These are phyloP conservation scores for Sphagnum magellanicum DNA, from an alignment of 228 moss, liverwort and hornwort species.

Conservation along the genomic window DNA sequence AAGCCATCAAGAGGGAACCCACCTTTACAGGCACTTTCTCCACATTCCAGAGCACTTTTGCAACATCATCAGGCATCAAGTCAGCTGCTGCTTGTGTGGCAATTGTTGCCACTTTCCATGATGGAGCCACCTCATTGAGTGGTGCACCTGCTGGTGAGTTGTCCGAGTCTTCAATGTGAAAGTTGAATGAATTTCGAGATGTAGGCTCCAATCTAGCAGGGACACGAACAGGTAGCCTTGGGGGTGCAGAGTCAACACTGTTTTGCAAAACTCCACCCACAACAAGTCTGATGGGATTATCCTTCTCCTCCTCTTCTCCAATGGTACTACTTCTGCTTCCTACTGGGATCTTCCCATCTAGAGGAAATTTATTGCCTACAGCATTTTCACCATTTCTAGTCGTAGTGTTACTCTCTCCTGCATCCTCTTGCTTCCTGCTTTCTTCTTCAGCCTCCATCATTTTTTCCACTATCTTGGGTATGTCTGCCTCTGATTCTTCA, in stretches of 20 bases:
- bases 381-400: conserved; percentile 50
- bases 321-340: conserved; percentile 25
- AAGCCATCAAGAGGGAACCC: conserved; percentile 7
- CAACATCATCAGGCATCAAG: conserved; percentile 97
- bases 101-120: conserved; percentile 91
- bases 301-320: conserved; percentile 60
- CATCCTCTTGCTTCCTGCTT: conserved; percentile 37
- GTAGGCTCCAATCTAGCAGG: conserved; percentile 79
- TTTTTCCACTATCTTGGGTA: conserved; percentile 82
- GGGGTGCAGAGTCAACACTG: conserved; percentile 67
- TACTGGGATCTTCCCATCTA: conserved; percentile 65
- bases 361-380: conserved; percentile 43
- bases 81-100: conserved; percentile 94
- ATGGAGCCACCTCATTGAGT: conserved; percentile 66
- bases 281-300: conserved; percentile 79
- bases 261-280: conserved; percentile 93
- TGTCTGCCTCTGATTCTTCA: conserved; percentile 70
- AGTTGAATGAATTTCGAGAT: conserved; percentile 70
- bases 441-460: conserved; percentile 75
- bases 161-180: conserved; percentile 77
- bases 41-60: conserved; percentile 98
- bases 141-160: conserved; percentile 30
- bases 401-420: conserved; percentile 39
- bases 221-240: conserved; percentile 75
- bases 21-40: conserved; percentile 99